These are phyloP conservation scores for Chrysoporthe austroafricana DNA, from an alignment of 2,329 filamentous ascomycete species.

Conservation along the genomic window DNA sequence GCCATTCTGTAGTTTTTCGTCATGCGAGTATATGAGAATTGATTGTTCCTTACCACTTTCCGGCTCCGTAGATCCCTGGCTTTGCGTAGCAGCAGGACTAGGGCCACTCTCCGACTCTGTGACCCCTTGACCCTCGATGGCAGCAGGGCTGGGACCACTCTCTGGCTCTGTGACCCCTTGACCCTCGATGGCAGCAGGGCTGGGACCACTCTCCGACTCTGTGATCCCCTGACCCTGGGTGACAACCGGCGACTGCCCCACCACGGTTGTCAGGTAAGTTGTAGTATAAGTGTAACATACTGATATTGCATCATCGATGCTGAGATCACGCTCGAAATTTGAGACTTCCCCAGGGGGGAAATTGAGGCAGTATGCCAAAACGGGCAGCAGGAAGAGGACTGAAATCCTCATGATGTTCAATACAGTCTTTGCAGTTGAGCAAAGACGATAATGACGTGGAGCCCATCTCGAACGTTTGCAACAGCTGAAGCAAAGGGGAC, in stretches of 20 bases:
- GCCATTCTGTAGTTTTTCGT: neutral
- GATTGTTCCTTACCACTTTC: neutral
- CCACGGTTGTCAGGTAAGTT: neutral
- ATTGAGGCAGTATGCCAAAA: neutral
- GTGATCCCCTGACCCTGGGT: neutral
- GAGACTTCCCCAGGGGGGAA: neutral
- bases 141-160: neutral
- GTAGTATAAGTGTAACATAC: slow-evolving; percentile 4
- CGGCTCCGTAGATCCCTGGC: neutral
- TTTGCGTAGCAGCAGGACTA: neutral
- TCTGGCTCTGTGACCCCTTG: neutral
- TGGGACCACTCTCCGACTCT: neutral
- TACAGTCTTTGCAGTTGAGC: neutral
- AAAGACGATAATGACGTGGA: neutral
- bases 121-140: neutral
- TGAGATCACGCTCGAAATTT: neutral
- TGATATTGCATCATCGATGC: neutral
- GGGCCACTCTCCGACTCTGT: neutral
- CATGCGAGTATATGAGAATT: neutral
- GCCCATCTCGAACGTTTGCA: neutral
- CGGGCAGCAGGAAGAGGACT: slow-evolving; percentile 4
- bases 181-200: neutral
- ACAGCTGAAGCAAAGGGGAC: too few relatives aligned
- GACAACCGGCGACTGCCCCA: neutral
- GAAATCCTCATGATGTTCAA: slow-evolving; percentile 4